Conservation (phyloP, 768 basidiomycete species). For the Calocera cornea region DNA sequence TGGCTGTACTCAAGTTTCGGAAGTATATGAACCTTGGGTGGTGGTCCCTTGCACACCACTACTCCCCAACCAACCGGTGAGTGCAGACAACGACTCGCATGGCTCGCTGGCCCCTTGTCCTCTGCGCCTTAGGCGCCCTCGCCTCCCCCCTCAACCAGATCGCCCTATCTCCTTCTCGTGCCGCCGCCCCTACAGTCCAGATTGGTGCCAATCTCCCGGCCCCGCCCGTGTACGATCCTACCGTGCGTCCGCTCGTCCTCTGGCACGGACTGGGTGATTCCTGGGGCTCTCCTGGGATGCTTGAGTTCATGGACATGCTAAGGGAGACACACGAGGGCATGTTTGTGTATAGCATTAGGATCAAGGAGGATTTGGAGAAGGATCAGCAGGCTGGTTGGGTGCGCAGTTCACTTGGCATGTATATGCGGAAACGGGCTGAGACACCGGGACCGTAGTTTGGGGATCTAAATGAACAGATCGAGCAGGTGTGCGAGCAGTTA, state of each 20-base stretch:
- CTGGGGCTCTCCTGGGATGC: slow-evolving; percentile 57
- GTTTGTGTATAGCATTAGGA: slow-evolving; percentile 60
- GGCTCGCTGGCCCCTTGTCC: too few relatives aligned
- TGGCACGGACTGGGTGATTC: slow-evolving; percentile 44
- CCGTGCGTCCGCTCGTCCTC: neutral
- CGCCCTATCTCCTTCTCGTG: neutral
- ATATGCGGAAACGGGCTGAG: too few relatives aligned
- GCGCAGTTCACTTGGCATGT: slow-evolving; percentile 25
- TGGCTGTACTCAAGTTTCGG: too few relatives aligned
- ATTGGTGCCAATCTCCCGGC: neutral
- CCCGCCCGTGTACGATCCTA: neutral
- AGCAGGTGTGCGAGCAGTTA: slow-evolving; percentile 50
- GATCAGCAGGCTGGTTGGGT: slow-evolving; percentile 64
- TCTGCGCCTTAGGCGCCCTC: neutral
- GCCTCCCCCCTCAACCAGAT: neutral
- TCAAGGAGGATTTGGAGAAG: slow-evolving; percentile 45
- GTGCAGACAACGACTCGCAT: too few relatives aligned
- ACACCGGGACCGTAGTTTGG: slow-evolving; percentile 44
- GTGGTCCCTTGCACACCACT: too few relatives aligned
- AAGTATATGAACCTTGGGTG: too few relatives aligned
- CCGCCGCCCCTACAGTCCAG: neutral
- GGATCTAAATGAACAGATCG: slow-evolving; percentile 57
- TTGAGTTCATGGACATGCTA: slow-evolving; percentile 45
- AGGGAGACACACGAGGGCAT: slow-evolving; percentile 56
- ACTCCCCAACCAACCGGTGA: too few relatives aligned